A percentile compares a stretch with the other conserved stretches of the same genome.
phyloP scores from a whole-genome alignment of 768 basidiomycete genomes.

The Mycena olivaceomarginata region DNA sequence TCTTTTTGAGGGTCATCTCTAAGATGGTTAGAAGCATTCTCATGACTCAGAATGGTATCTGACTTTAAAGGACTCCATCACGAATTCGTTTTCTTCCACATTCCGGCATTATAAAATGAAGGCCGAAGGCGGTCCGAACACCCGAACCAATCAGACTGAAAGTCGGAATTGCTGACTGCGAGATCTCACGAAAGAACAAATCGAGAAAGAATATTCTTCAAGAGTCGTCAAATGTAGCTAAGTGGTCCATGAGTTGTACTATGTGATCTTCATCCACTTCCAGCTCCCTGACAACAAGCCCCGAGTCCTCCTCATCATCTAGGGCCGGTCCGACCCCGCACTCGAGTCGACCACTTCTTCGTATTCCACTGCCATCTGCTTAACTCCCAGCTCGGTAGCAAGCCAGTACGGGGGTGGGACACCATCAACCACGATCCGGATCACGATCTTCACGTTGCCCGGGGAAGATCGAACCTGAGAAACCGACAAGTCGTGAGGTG shows the following conservation, averaged over 20 bases:
- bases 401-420: conserved; percentile 14
- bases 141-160: conserved; percentile 12
- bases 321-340: too few relatives aligned
- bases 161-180: background rate
- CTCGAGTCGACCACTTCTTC: background rate
- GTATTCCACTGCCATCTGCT: background rate
- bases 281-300: background rate
- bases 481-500: background rate
- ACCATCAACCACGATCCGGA: background rate
- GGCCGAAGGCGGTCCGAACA: background rate
- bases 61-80: background rate
- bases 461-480: conserved; percentile 15
- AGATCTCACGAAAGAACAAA: background rate
- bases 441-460: background rate
- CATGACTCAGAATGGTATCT: background rate
- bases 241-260: conserved; percentile 17
- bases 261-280: conserved; percentile 8
- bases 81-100: background rate
- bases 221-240: background rate
- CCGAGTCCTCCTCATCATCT: background rate
- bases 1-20: background rate
- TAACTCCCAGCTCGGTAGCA: background rate
- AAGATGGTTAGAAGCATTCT: background rate
- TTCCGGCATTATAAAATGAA: conserved; percentile 9
- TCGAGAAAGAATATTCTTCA: background rate